A percentile compares a stretch with the other conserved stretches of the same genome.
Evolutionary conservation across 345 rosid genomes (phyloP).

Genomic region (Hibiscus mutabilis): DNA sequence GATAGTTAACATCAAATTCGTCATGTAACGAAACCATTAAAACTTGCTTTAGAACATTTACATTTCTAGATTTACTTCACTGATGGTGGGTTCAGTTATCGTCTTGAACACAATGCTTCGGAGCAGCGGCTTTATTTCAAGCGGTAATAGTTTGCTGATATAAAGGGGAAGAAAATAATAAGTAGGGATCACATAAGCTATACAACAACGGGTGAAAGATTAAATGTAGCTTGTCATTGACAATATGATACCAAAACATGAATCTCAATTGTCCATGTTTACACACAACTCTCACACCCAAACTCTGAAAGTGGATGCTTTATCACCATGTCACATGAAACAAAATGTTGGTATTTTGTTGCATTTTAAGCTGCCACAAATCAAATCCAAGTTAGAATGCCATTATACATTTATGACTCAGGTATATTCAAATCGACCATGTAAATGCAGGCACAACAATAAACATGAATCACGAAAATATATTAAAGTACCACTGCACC

Average conservation of each 20-base stretch:
- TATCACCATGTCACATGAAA: neutral
- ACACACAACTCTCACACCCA: neutral
- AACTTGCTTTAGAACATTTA: neutral
- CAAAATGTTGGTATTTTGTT: neutral
- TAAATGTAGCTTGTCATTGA: neutral
- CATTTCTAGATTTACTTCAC: too few species aligned
- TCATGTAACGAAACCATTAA: too few species aligned
- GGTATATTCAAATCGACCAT: neutral
- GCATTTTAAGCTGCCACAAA: constrained; percentile 2
- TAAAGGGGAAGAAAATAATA: too few species aligned
- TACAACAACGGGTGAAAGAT: neutral
- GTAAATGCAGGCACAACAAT: neutral
- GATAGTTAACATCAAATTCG: too few species aligned
- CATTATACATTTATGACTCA: neutral
- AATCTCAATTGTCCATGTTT: constrained; percentile 8
- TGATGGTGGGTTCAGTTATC: neutral
- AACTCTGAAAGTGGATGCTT: neutral
- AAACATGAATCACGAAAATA: neutral
- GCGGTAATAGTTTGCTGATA: neutral
- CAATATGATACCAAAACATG: constrained; percentile 3
- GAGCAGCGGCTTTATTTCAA: neutral
- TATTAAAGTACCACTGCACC: neutral
- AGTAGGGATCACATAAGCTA: neutral
- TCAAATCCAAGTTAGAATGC: neutral
- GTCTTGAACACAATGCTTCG: neutral